Evolutionary conservation across 1,139 yeast species (phyloP), one percentile per base, ranked within the genome.

Genomic region (Sugiyamaella grinbergsii): DNA sequence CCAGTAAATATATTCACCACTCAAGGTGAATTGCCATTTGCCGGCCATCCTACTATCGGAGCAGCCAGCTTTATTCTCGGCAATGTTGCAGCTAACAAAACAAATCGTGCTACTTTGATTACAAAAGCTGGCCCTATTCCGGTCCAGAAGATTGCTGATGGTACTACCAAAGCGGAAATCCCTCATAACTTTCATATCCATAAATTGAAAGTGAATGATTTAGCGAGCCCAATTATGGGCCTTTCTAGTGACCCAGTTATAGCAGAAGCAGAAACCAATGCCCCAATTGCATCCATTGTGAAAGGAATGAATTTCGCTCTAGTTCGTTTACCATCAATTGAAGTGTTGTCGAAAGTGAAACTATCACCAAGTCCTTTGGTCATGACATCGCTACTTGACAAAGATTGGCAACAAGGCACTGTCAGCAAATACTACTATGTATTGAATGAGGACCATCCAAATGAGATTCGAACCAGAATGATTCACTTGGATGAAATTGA

Each of bases 11-110:
- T 80, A 10, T 79, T 79, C 58, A 70, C 77, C 0, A 76, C 80
- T 0, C 55, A 42, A 2, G 42, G 48, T 1, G 84, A 80, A 57
- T 61, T 80, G 33, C 81, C 82, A 2, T 80, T 80, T 66, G 83
- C 83, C 0, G 84, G 85, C 0, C 84, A 80, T 57, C 84, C 84
- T 2, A 79, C 82, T 0, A 57, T 80, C 24, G 84, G 83, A 2
- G 68, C 81, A 0, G 74, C 78, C 29, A 45, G 44, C 15, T 51
- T 34, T 33, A 19, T 51, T 18, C 16, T 41, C 8, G 40, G 42
- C 32, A 4, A 39, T 10, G 24, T 22, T 16, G 24, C 15, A 4
- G 8, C 38, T 10, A 20, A 22, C 16, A 16, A 29, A 6, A 20
- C 26, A 13, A 3, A 19, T 7, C 22, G 37, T 13, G 55, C 52